Base-by-base conservation (phyloP, 2,329 filamentous ascomycete genomes). In the Lachnellula cervina region DNA sequence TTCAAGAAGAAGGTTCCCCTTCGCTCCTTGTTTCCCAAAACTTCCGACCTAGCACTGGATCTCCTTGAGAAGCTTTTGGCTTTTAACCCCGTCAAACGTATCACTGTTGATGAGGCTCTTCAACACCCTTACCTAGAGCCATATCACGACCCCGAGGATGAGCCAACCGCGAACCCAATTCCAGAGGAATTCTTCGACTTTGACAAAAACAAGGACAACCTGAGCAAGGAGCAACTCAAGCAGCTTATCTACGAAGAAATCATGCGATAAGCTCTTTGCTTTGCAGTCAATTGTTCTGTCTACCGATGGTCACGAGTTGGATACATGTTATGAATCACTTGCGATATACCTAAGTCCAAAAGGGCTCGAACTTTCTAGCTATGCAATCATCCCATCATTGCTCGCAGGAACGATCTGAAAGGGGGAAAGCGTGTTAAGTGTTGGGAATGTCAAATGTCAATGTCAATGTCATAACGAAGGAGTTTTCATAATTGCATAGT, bases 1-100 rank as follows among this genome's bases (percentile, higher is more conserved):
- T 97, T 97, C 80, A 97, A 97, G 84, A 97, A 97, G 86, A 97
- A 97, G 85, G 95, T 97, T 48, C 92, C 94, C 0, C 94, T 97
- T 84, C 90, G 94, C 72, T 89, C 88, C 45, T 85, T 99, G 73
- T 99, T 99, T 81, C 93, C 94, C 64, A 97, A 97, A 81, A 97
- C 92, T n/a, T 96, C 92, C n/a, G 93, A 97, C 61, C 78, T 96
- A 37, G 94, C 94, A 0, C 80, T 99, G 38, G 94, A 99, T 69
- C 80, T 99, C 40, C 80, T 99, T 23, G 94, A 99, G 80, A 95
- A 94, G 74, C 83, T 99, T 16, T 81, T 99, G 32, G 93, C 94
- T 13, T 99, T 99, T 80, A 99, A 99, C 77, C 94, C 94, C 0
- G 90, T 94, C 61, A 99, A 99, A 85, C 89, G 94, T 64, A 99